Evolutionary conservation across 2,329 filamentous ascomycete species (phyloP), one percentile per base, ranked within the genome.

Genomic region (Pseudocercospora fijiensis): DNA sequence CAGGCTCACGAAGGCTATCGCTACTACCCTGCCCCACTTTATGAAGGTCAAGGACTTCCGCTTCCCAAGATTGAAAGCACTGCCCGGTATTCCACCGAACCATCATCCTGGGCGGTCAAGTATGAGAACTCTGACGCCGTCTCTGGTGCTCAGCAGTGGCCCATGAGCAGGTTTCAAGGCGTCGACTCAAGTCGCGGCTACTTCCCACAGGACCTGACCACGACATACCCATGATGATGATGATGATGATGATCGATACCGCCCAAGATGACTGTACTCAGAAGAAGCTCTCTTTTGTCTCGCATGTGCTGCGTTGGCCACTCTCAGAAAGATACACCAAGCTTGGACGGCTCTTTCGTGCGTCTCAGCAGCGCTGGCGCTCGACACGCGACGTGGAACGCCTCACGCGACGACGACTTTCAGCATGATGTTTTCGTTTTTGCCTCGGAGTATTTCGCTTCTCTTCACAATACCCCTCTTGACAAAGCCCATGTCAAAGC

Each of bases 151-250:
- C 68, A 69, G 20, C 70, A 72, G 22, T 81, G 78, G 77, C 62
- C 58, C 18, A 78, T 79, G 65, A 76, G 78, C 26, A 74, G 79
- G 7, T 82, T 78, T 65, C 78, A 81, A 66, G 80, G 80, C 60
- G 77, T 81, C 67, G 79, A 80, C 52, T 76, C 75, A 13, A 81
- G 79, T 66, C 78, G 79, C 22, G 80, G 80, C 27, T 81, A 78
- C 66, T 82, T 79, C 63, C 79, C 79, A 13, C 78, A 81, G 56
- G 71, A 82, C 26, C 76, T 77, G 60, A 72, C 77, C 53, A 61
- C 65, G 26, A 67, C 59, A 22, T 69, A 67, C 60, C 65, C 67
- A 43, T 67, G 52, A 67, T 43, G 6, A 53, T 13, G 16, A 37
- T 11, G 33, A n/a, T 27, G 37, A 30, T 13, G 51, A 13, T 16